Conservation (phyloP, 2,329 filamentous ascomycete genomes). For the Aciculosporium take region DNA sequence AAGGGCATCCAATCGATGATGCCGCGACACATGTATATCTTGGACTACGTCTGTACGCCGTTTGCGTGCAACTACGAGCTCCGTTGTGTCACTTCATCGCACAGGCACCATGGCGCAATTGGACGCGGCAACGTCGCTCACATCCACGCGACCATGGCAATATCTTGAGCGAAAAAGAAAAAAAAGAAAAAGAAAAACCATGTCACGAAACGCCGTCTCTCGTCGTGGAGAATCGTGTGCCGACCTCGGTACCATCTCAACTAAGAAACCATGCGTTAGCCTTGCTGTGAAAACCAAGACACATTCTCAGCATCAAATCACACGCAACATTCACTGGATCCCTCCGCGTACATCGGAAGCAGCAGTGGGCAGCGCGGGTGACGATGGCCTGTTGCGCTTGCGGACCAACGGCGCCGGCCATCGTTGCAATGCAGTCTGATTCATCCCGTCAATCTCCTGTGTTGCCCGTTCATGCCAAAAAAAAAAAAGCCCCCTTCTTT, state of each 20-base stretch:
- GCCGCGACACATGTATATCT: too few species aligned
- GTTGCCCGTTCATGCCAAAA: neutral
- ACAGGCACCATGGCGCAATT: neutral
- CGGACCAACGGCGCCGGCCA: neutral
- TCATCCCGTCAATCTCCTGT: neutral
- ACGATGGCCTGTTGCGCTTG: neutral
- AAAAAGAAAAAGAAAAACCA: too few species aligned
- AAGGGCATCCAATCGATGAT: too few species aligned
- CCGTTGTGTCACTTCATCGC: too few species aligned
- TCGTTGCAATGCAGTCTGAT: neutral
- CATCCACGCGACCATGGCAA: neutral
- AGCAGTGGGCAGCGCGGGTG: neutral
- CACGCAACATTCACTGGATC: neutral
- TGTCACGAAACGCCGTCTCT: neutral
- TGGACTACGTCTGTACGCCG: too few species aligned
- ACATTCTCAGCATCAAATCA: neutral
- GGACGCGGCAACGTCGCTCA: neutral
- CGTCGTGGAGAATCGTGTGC: neutral
- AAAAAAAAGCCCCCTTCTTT: neutral
- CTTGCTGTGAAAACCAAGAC: neutral
- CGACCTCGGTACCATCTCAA: neutral
- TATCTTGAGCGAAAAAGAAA: too few species aligned
- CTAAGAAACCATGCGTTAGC: constrained; percentile 2
- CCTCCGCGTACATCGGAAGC: neutral
- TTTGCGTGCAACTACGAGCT: too few species aligned